Percentiles rank a stretch among this genome's conserved stretches.
Conservation (phyloP, 2,329 filamentous ascomycete species). For the Phoma herbarum region DNA sequence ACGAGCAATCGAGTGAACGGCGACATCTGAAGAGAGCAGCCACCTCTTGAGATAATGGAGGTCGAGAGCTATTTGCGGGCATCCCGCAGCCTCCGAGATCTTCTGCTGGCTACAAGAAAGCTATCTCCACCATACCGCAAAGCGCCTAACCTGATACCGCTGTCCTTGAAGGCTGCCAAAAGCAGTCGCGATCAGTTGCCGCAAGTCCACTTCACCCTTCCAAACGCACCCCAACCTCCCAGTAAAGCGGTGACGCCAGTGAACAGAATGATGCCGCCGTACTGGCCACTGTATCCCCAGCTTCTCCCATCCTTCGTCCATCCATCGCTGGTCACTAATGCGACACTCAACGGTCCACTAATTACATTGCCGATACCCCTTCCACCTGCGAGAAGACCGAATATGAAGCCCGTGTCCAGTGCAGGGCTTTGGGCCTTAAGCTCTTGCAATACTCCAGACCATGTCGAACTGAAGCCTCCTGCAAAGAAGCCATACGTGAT, state of each 20-base stretch:
- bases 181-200: background rate
- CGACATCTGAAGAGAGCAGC: background rate
- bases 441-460: constrained; percentile 34
- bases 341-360: constrained; percentile 60
- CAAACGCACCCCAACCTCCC: constrained; percentile 22
- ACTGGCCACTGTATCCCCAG: constrained; percentile 51
- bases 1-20: background rate
- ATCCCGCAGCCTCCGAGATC: background rate
- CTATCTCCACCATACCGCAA: background rate
- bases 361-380: constrained; percentile 61
- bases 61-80: background rate
- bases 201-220: constrained; percentile 7
- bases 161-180: background rate
- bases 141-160: background rate
- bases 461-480: constrained; percentile 39
- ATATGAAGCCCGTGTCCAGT: constrained; percentile 56
- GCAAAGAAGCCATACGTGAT: constrained; percentile 49
- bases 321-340: constrained; percentile 39
- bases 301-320: constrained; percentile 28
- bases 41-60: background rate
- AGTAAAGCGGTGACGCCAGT: constrained; percentile 48
- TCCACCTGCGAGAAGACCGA: constrained; percentile 56
- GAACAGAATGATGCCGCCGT: constrained; percentile 52
- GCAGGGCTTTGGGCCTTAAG: constrained; percentile 37
- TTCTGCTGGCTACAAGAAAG: background rate